phyloP scores from a whole-genome alignment of 2,329 filamentous ascomycete genomes.

The Corniculantispora saksenae region DNA sequence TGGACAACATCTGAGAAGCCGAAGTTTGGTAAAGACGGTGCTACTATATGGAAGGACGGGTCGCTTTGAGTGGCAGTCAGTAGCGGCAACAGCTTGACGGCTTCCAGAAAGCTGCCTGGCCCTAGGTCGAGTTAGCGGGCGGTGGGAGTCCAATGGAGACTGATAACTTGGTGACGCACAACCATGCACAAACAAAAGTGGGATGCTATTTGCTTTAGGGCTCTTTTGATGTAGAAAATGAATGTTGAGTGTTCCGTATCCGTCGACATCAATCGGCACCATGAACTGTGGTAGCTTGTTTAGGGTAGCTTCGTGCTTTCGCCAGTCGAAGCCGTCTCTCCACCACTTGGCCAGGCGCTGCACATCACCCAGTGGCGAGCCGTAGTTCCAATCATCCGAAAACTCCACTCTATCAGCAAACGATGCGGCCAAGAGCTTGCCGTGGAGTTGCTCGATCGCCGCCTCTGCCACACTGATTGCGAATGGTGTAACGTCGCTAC shows the following conservation, averaged over 20 bases:
- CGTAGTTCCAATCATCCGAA: constrained; percentile 36
- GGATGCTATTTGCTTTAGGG: constrained; percentile 51
- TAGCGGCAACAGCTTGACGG: constrained; percentile 59
- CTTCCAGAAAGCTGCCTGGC: constrained; percentile 71
- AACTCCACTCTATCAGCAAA: constrained; percentile 35
- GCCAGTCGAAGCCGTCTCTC: constrained; percentile 61
- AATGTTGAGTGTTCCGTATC: constrained; percentile 57
- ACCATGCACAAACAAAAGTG: constrained; percentile 53
- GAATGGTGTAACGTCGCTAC: constrained; percentile 33
- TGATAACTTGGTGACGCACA: constrained; percentile 19
- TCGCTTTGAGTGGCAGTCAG: constrained; percentile 37
- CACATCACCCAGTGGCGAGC: constrained; percentile 34
- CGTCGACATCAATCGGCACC: constrained; percentile 49
- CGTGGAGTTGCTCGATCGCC: constrained; percentile 31
- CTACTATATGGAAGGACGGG: constrained; percentile 56
- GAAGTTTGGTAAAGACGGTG: constrained; percentile 60
- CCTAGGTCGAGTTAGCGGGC: constrained; percentile 30
- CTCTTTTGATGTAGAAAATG: constrained; percentile 63
- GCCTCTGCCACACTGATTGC: constrained; percentile 36
- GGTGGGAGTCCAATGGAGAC: background rate
- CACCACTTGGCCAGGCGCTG: constrained; percentile 39
- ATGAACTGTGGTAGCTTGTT: constrained; percentile 60
- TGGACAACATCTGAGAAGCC: constrained; percentile 34
- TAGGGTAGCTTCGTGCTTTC: constrained; percentile 55
- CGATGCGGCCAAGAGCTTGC: constrained; percentile 33